Conservation (phyloP, 83 land plant species). For the Thuja plicata region DNA sequence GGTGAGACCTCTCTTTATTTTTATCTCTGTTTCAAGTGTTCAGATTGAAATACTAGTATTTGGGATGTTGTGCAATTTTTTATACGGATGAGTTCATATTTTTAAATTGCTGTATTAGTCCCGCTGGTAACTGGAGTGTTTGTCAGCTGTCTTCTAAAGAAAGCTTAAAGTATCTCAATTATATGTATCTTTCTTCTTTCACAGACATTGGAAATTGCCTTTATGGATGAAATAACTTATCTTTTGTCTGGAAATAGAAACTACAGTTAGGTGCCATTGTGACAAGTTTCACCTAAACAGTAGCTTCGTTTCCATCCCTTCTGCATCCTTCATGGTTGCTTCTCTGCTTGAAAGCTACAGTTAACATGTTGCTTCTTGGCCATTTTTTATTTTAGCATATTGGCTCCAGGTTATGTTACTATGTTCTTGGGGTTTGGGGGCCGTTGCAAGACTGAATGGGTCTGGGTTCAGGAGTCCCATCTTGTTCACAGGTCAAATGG, state of each 20-base stretch:
- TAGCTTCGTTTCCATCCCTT: neutral
- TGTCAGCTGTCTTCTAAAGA: neutral
- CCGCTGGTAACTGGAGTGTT: neutral
- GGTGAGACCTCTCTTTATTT: neutral
- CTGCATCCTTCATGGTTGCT: neutral
- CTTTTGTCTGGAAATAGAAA: neutral
- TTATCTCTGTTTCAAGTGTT: neutral
- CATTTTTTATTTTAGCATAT: no score
- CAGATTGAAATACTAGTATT: neutral
- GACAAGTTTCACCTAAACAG: neutral
- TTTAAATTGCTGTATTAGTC: neutral
- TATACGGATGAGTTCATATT: neutral
- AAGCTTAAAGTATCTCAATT: neutral
- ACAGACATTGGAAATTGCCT: neutral
- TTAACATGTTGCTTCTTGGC: neutral
- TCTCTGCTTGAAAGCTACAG: neutral
- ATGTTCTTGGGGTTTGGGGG: no score
- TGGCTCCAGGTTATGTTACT: neutral
- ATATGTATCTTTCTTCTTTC: neutral
- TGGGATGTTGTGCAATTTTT: neutral
- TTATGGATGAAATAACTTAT: neutral
- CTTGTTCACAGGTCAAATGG: no score
- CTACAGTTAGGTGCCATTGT: neutral
- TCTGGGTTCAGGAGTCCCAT: no score
- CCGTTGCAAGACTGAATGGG: no score